A percentile compares a stretch with the other conserved stretches of the same genome.
phyloP scores from a whole-genome alignment of 371 early-diverging fungal species.

The Apophysomyces sp. region DNA sequence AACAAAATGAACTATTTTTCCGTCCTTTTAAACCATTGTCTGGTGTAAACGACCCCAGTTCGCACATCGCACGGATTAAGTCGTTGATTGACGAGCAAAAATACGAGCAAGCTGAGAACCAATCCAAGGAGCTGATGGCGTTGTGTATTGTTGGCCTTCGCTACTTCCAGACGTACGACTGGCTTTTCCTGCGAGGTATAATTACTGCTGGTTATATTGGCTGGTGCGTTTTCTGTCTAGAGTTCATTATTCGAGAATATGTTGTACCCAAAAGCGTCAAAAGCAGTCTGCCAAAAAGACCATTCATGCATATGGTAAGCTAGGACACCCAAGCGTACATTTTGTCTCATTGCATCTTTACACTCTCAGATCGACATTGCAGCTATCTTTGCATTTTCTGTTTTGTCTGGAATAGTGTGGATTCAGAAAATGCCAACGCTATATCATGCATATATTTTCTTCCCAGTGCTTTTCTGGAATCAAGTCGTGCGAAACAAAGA shows the following conservation, averaged over 20 bases:
- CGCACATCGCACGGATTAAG: slow-evolving; percentile 57
- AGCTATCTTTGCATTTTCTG: slow-evolving; percentile 35
- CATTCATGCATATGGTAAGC: slow-evolving; percentile 2
- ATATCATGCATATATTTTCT: slow-evolving; percentile 85
- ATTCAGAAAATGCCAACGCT: slow-evolving; percentile 75
- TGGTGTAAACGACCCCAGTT: slow-evolving; percentile 48
- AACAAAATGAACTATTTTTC: slow-evolving; percentile 74
- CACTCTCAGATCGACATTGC: slow-evolving; percentile 42
- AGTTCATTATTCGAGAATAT: slow-evolving; percentile 65
- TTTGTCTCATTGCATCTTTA: neutral
- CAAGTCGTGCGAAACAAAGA: slow-evolving; percentile 48
- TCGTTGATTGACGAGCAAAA: slow-evolving; percentile 55
- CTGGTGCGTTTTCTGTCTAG: slow-evolving; percentile 85
- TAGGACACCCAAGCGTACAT: neutral
- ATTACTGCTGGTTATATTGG: slow-evolving; percentile 90
- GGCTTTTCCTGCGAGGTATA: slow-evolving; percentile 85
- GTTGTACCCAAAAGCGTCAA: slow-evolving; percentile 7
- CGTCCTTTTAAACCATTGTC: slow-evolving; percentile 67
- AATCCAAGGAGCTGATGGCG: slow-evolving; percentile 60
- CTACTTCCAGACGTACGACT: slow-evolving; percentile 95
- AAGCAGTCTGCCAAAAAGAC: neutral
- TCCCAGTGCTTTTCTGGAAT: slow-evolving; percentile 88
- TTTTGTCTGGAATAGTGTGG: slow-evolving; percentile 52
- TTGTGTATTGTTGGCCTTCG: slow-evolving; percentile 82
- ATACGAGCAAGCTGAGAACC: slow-evolving; percentile 63